Percentiles rank a stretch among this genome's conserved stretches.
Evolutionary conservation across 805 yeast species (phyloP).

Genomic region (Sugiyamaella chiloensis): DNA sequence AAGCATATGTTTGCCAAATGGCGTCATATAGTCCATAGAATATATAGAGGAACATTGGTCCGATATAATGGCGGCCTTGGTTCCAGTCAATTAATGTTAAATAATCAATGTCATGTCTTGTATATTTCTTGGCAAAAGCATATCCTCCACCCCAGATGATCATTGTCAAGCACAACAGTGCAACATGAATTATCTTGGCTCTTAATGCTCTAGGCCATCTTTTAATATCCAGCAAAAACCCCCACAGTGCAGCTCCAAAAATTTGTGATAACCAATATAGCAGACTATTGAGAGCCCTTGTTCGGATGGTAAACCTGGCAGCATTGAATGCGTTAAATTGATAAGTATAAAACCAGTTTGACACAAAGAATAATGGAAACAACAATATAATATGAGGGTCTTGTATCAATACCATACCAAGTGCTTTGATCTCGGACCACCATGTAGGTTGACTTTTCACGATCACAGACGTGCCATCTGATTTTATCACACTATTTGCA

Average conservation of each 20-base stretch:
- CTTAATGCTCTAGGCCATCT: constrained; percentile 41
- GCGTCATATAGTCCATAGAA: constrained; percentile 48
- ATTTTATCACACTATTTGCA: constrained; percentile 45
- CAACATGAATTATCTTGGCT: constrained; percentile 44
- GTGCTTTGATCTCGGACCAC: constrained; percentile 44
- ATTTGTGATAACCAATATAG: constrained; percentile 53
- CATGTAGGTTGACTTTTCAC: constrained; percentile 45
- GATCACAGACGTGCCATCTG: constrained; percentile 50
- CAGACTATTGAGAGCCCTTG: constrained; percentile 53
- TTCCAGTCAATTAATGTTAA: constrained; percentile 42
- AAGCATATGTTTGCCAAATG: constrained; percentile 44
- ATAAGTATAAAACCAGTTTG: constrained; percentile 66
- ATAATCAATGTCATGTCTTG: constrained; percentile 41
- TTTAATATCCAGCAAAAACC: constrained; percentile 45
- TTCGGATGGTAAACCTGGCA: constrained; percentile 50
- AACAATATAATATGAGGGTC: constrained; percentile 47
- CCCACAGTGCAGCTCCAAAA: constrained; percentile 49
- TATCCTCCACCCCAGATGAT: constrained; percentile 40
- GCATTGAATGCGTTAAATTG: constrained; percentile 35
- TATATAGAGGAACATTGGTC: constrained; percentile 50
- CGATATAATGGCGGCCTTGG: constrained; percentile 42
- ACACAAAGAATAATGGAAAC: constrained; percentile 61
- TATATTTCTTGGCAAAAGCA: constrained; percentile 28
- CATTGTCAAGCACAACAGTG: constrained; percentile 39
- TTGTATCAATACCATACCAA: constrained; percentile 37